Evolutionary conservation across 371 early-diverging fungal species (phyloP), one percentile per base, ranked within the genome.

Genomic region (Batkoa obscura): DNA sequence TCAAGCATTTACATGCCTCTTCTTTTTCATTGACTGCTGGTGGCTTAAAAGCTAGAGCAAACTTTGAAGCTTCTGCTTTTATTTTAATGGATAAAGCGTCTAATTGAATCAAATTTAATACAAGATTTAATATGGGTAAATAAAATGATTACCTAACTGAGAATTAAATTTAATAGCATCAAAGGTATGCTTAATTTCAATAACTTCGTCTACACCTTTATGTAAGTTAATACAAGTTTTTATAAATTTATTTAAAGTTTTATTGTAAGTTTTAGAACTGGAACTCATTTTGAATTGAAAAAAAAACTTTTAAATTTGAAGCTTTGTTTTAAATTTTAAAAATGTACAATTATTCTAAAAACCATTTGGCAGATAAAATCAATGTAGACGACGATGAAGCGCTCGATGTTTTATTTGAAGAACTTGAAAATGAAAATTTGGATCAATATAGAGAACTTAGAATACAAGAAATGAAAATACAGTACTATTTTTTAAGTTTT

Each of bases 361-460:
- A n/a, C 3, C 53, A 53, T 34, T 38, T 53, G n/a, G 53, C 38
- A 9, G 53, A 53, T 53, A 53, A 30, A 53, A 39, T 53, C 30
- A 39, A 53, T 38, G 13, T 30, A 35, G 23, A 53, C 39, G 42
- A 53, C 53, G 5, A 5, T 53, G 53, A 53, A 9, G 53, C 6
- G 17, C 3, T 53, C 39, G 53, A 53, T 2, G 5, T n/a, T 17
- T 38, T 37, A 15, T 37, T 37, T 34, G 38, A 34, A 53, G 38
- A 53, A 39, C 13, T 53, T 13, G 38, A 53, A 34, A 53, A 30
- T 34, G 50, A 50, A 31, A 34, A 50, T n/a, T 50, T 50, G 6
- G 36, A 12, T 36, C 12, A 34, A 12, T 50, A 50, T 34, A 17
- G 50, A 17, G 50, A 50, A 15, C 50, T 31, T 13, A 50, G 50